These are phyloP conservation scores for Tirmania nivea DNA, from an alignment of 495 filamentous ascomycete species.

Conservation along the genomic window DNA sequence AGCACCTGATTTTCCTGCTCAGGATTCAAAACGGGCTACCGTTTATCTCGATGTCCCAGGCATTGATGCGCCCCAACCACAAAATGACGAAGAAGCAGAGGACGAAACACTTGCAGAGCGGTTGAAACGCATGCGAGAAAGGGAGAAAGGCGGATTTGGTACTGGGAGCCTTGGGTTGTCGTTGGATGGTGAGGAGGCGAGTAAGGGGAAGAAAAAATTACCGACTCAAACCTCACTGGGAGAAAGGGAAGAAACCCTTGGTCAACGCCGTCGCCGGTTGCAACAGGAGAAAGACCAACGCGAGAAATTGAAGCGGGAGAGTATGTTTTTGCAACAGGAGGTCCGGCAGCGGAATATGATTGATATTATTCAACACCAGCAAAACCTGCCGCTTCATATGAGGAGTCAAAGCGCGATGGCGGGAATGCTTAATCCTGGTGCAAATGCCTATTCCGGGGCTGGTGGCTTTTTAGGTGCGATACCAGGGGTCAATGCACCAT, in stretches of 20 bases:
- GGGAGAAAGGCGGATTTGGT: constrained; percentile 27
- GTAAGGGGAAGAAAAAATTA: constrained; percentile 17
- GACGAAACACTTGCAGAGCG: constrained; percentile 64
- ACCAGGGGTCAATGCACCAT: constrained; percentile 13
- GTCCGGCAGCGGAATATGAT: constrained; percentile 41
- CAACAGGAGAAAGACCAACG: constrained; percentile 45
- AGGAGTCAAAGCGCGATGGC: constrained; percentile 8
- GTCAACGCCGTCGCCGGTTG: constrained; percentile 59
- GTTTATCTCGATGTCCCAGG: constrained; percentile 19
- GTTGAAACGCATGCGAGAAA: constrained; percentile 39
- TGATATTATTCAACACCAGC: constrained; percentile 34
- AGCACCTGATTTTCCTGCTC: constrained; percentile 2
- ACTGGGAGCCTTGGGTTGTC: constrained; percentile 63
- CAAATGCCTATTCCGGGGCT: constrained; percentile 3
- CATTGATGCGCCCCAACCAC: constrained; percentile 12
- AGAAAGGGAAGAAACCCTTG: constrained; percentile 69
- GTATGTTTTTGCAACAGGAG: constrained; percentile 15
- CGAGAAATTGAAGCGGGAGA: constrained; percentile 22
- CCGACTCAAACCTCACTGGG: constrained; percentile 19
- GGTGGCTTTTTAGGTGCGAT: constrained; percentile 12
- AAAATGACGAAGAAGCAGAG: constrained; percentile 33
- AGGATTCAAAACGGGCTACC: constrained; percentile 8
- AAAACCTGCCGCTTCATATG: constrained; percentile 15
- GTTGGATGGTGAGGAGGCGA: constrained; percentile 25
- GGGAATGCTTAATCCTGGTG: constrained; percentile 5